Evolutionary conservation across 306 rosid genomes (phyloP).

Genomic region (Vigna nakashimae): DNA sequence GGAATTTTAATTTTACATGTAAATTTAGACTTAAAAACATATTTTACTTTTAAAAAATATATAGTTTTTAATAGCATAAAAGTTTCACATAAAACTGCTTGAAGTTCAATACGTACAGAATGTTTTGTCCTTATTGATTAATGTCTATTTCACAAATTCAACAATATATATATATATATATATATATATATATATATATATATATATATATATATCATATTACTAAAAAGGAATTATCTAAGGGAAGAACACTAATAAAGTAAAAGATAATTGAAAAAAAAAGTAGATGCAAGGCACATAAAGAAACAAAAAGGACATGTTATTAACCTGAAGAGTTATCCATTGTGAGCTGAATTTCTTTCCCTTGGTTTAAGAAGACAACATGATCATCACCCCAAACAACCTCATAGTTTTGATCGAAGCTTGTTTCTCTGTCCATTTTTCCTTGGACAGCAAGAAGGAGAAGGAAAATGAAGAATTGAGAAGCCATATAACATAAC

Average conservation of each 20-base stretch:
- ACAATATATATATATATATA: too few species aligned
- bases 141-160: too few species aligned
- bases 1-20: too few species aligned
- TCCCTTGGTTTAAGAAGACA: constrained; percentile 47
- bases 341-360: constrained; percentile 57
- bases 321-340: constrained; percentile 57
- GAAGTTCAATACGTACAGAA: too few species aligned
- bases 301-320: neutral
- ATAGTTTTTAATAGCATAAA: too few species aligned
- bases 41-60: too few species aligned
- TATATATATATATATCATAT: too few species aligned
- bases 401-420: constrained; percentile 57
- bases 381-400: constrained; percentile 57
- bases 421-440: constrained; percentile 15
- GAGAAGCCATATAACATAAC: constrained; percentile 30
- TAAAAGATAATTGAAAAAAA: too few species aligned
- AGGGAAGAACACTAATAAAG: neutral
- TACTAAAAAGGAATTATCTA: neutral
- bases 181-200: too few species aligned
- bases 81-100: too few species aligned
- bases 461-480: constrained; percentile 8
- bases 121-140: too few species aligned
- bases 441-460: constrained; percentile 24
- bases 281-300: neutral
- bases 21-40: too few species aligned